These are phyloP conservation scores for Syzygium jambos DNA, from an alignment of 345 rosid genomes.

Conservation along the genomic window DNA sequence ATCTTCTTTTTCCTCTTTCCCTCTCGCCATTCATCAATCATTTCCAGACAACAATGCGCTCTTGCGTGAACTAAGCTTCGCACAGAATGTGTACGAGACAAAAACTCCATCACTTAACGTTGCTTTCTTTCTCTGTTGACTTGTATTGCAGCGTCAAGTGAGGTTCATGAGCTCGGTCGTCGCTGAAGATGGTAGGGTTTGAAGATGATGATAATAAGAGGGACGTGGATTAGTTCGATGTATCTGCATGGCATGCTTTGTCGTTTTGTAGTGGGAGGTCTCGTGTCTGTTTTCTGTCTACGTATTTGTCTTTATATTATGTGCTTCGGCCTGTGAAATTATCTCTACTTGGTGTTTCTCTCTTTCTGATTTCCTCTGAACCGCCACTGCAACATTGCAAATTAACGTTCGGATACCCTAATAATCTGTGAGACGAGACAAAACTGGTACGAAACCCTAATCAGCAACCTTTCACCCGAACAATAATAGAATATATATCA, in stretches of 20 bases:
- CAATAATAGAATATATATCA: background rate
- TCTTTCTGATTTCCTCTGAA: background rate
- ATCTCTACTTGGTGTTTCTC: background rate
- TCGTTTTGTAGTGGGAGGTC: background rate
- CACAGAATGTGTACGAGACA: background rate
- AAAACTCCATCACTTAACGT: background rate
- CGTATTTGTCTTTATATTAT: background rate
- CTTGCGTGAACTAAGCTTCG: background rate
- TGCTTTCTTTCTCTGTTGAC: background rate
- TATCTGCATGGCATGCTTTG: background rate
- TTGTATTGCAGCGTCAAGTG: background rate
- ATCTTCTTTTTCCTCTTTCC: background rate
- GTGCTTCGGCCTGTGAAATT: background rate
- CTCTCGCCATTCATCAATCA: background rate
- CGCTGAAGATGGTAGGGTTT: background rate
- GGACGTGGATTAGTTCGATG: background rate
- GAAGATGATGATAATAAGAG: background rate
- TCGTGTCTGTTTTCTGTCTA: background rate
- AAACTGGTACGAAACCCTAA: background rate
- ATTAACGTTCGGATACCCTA: background rate
- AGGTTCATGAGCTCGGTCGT: background rate
- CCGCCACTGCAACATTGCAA: background rate
- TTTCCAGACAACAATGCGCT: background rate
- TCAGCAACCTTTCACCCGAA: background rate
- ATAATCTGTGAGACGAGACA: background rate